Evolutionary conservation across 73 alveolate genomes (phyloP).

Genomic region (Tetrahymena malaccensis): DNA sequence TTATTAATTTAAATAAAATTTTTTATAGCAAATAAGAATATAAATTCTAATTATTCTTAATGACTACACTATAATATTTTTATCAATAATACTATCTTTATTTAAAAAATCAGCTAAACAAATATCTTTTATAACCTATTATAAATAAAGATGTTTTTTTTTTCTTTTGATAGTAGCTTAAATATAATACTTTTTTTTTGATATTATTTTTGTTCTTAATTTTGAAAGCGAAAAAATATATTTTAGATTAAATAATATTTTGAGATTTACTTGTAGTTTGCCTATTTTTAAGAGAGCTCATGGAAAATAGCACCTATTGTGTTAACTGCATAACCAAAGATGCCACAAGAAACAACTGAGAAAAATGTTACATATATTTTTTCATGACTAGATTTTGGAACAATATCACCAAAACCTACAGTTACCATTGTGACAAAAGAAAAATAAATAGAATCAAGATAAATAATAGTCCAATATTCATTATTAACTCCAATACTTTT

Average conservation of each 20-base stretch:
- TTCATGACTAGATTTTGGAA: constrained; percentile 18
- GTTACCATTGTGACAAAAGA: constrained; percentile 32
- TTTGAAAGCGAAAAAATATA: background rate
- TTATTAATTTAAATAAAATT: no score
- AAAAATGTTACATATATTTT: constrained; percentile 14
- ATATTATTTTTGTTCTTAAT: background rate
- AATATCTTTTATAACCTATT: no score
- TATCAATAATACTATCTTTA: no score
- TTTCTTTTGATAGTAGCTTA: no score
- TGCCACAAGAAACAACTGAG: constrained; percentile 31
- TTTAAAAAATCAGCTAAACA: no score
- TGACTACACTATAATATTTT: no score
- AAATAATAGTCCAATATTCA: constrained; percentile 17
- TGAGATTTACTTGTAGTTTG: background rate
- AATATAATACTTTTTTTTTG: no score
- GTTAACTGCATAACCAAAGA: constrained; percentile 29
- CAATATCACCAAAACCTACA: constrained; percentile 41
- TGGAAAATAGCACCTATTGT: constrained; percentile 13
- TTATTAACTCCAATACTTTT: background rate
- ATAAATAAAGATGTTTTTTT: no score
- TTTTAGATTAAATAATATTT: no score
- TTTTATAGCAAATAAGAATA: no score
- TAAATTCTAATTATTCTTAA: no score
- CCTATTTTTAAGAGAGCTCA: background rate
- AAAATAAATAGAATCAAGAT: constrained; percentile 28